phyloP scores from a whole-genome alignment of 352 stramenopile genomes.

The Aphanomyces astaci region DNA sequence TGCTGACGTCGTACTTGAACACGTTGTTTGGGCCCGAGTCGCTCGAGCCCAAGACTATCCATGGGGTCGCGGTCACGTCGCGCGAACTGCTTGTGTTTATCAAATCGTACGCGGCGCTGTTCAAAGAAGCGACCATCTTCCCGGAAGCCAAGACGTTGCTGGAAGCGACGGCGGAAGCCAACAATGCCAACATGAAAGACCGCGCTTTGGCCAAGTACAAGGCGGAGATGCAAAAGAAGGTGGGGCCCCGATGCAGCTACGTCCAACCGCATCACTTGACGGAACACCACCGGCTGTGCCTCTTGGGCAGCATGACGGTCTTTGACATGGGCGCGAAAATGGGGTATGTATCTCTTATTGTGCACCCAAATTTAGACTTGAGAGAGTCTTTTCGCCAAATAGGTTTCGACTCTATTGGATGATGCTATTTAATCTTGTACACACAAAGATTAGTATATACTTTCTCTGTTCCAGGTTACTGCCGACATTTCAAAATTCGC shows the following conservation, averaged over 20 bases:
- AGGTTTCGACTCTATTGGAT: no score
- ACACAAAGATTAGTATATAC: no score
- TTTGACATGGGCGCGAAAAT: conserved; percentile 96
- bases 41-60: conserved; percentile 91
- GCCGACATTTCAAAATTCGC: no score
- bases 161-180: conserved; percentile 94
- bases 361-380: no score
- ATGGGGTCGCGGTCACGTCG: conserved; percentile 88
- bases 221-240: conserved; percentile 89
- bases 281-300: conserved; percentile 78
- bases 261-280: conserved; percentile 84
- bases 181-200: conserved; percentile 93
- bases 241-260: conserved; percentile 79
- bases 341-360: conserved; percentile 50
- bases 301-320: conserved; percentile 69
- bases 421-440: no score
- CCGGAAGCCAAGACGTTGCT: conserved; percentile 96
- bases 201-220: conserved; percentile 88
- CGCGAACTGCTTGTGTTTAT: conserved; percentile 94
- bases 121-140: conserved; percentile 93
- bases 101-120: conserved; percentile 94
- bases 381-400: no score
- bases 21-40: conserved; percentile 88
- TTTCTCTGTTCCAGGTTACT: no score
- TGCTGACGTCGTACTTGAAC: conserved; percentile 93